Evolutionary conservation across 768 basidiomycete species (phyloP), one percentile per base, ranked within the genome.

Genomic region (Phaeolepiota aurea): DNA sequence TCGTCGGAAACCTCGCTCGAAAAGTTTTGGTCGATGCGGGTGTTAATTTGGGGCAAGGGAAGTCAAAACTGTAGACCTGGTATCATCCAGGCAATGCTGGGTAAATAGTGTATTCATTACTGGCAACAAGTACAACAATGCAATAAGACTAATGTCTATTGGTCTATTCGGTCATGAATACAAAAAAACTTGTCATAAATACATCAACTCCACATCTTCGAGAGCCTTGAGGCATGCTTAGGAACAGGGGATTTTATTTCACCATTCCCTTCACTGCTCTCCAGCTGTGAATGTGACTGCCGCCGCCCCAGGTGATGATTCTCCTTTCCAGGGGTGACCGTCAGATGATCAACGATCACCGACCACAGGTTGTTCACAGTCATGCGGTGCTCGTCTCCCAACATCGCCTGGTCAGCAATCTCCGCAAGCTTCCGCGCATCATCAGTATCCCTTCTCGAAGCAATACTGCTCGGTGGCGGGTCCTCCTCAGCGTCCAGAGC

Each of bases 381-480:
- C 48, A 83, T 55, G 7, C 66, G 51, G 39, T 61, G 65, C 43
- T 81, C 78, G 4, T 74, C 74, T 51, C 77, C 77, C 13, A 79
- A 48, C 32, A 79, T 64, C 12, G 74, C 68, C 55, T 75, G 69
- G 53, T 89, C 87, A 3, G 87, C 88, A 23, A 87, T 70, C 38
- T 71, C 74, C 18, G 84, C 86, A 30, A 91, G 63, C 51, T 72
- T 65, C 18, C 79, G 66, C 7, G 87, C 88, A 62, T 91, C 87
- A 28, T 69, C 66, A 3, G 89, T 93, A 52, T 98, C 93, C 40
- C 91, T 63, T 42, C 92, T 67, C n/a, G 87, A 80, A 21, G 87
- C 87, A 49, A 97, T 89, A 40, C 90, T 92, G 51, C 84, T 87
- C 2, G 93, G 87, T 3, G 94, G 94, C 2, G 94, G 94, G 14